phyloP scores from a whole-genome alignment of 257 asterid species.

The Scutellaria baicalensis region DNA sequence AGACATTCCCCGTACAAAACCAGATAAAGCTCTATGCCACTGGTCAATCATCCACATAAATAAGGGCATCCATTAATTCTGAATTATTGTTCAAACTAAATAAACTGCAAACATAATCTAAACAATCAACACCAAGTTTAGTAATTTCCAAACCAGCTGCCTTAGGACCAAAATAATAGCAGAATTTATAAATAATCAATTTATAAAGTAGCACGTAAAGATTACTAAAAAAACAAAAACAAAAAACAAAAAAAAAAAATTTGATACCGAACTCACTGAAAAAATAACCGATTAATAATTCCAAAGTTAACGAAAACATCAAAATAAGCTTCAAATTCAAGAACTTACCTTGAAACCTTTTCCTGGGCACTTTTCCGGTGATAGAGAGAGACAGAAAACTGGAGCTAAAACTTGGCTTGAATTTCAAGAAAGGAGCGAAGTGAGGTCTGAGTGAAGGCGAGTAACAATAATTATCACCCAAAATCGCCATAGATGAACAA shows the following conservation, averaged over 20 bases:
- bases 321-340: background rate
- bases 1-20: background rate
- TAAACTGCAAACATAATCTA: background rate
- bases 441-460: conserved; percentile 22
- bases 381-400: conserved; percentile 29
- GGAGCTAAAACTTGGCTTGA: conserved; percentile 30
- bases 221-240: no score
- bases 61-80: background rate
- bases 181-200: background rate
- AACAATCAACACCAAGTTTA: background rate
- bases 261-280: background rate
- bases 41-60: background rate
- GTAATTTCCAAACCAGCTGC: background rate
- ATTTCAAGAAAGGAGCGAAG: conserved; percentile 26
- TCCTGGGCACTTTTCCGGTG: conserved; percentile 29
- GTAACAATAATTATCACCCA: conserved; percentile 2
- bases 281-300: background rate
- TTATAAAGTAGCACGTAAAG: background rate
- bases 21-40: background rate
- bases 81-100: background rate
- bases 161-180: background rate
- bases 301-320: background rate
- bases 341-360: conserved; percentile 36
- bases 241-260: background rate
- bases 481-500: conserved; percentile 22